These are phyloP conservation scores for Monosporascus sp. DNA, from an alignment of 2,329 filamentous ascomycete species.

Conservation along the genomic window DNA sequence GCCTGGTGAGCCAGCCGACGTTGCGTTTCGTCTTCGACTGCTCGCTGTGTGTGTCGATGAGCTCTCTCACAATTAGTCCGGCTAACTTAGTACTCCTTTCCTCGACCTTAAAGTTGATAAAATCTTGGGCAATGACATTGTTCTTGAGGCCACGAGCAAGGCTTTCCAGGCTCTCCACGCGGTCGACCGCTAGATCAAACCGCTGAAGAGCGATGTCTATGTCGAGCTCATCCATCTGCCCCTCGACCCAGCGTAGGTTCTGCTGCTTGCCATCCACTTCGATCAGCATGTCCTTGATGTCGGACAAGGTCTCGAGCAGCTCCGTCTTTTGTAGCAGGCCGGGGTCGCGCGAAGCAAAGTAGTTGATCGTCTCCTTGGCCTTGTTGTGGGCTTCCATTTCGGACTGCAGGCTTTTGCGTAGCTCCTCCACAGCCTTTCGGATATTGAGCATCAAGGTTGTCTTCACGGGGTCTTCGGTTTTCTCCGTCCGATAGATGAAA, in stretches of 20 bases:
- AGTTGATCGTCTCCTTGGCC: conserved; percentile 77
- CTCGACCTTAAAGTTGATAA: conserved; percentile 87
- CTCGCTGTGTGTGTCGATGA: conserved; percentile 73
- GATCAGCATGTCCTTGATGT: conserved; percentile 81
- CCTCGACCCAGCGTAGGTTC: conserved; percentile 91
- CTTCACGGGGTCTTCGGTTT: conserved; percentile 74
- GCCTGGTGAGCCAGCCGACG: conserved; percentile 74
- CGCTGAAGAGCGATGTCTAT: conserved; percentile 90
- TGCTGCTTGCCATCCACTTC: conserved; percentile 96
- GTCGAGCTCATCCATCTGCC: conserved; percentile 90
- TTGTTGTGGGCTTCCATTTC: conserved; percentile 86
- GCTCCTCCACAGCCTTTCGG: conserved; percentile 85
- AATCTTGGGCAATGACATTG: conserved; percentile 82
- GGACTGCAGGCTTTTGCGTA: conserved; percentile 77
- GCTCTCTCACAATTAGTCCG: conserved; percentile 66
- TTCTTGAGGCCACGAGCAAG: conserved; percentile 76
- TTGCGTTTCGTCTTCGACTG: conserved; percentile 73
- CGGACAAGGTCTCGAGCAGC: conserved; percentile 70
- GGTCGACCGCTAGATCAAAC: conserved; percentile 77
- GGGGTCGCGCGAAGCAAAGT: conserved; percentile 74
- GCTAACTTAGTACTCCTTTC: conserved; percentile 76
- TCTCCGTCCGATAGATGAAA: conserved; percentile 90
- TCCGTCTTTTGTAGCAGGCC: conserved; percentile 74
- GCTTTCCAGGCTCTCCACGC: conserved; percentile 78
- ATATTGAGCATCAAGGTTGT: conserved; percentile 78